Percentiles rank a stretch among this genome's conserved stretches.
Evolutionary conservation across 208 protist genomes (phyloP).

Genomic region (Trypanosoma brucei): DNA sequence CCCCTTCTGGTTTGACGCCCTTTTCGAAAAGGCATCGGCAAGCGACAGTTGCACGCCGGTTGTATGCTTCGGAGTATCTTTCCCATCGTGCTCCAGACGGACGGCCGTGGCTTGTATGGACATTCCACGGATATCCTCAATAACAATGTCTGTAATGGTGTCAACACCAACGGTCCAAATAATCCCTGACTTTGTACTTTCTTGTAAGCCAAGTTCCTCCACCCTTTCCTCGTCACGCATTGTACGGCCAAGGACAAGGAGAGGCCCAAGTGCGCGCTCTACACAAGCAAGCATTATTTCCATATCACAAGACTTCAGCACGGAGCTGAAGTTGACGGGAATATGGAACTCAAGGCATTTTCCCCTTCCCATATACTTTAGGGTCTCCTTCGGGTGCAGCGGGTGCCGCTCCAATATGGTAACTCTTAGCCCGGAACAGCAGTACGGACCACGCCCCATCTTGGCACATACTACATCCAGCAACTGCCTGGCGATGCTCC

Average conservation of each 20-base stretch:
- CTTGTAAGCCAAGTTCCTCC: conserved; percentile 30
- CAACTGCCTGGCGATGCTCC: conserved; percentile 54
- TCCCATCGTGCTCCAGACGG: neutral
- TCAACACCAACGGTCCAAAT: conserved; percentile 67
- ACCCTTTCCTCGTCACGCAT: conserved; percentile 37
- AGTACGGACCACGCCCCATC: conserved; percentile 40
- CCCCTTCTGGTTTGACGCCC: neutral
- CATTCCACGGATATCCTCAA: conserved; percentile 77
- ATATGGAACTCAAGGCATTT: conserved; percentile 79
- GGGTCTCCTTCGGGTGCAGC: conserved; percentile 60
- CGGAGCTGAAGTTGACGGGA: conserved; percentile 44
- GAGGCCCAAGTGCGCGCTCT: conserved; percentile 28
- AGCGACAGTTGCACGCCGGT: conserved; percentile 48
- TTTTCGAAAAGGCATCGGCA: conserved; percentile 39
- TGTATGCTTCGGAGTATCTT: conserved; percentile 6
- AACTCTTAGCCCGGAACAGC: conserved; percentile 41
- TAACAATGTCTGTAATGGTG: conserved; percentile 48
- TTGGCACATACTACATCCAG: conserved; percentile 71
- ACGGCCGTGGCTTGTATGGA: conserved; percentile 74
- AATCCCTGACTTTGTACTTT: conserved; percentile 1
- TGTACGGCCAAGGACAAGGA: conserved; percentile 44
- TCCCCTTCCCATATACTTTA: conserved; percentile 85
- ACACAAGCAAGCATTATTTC: conserved; percentile 46
- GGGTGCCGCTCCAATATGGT: conserved; percentile 83
- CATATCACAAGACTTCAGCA: conserved; percentile 28